Conservation (phyloP, 202 grass and related monocot species). For the Brachypodium distachyon region DNA sequence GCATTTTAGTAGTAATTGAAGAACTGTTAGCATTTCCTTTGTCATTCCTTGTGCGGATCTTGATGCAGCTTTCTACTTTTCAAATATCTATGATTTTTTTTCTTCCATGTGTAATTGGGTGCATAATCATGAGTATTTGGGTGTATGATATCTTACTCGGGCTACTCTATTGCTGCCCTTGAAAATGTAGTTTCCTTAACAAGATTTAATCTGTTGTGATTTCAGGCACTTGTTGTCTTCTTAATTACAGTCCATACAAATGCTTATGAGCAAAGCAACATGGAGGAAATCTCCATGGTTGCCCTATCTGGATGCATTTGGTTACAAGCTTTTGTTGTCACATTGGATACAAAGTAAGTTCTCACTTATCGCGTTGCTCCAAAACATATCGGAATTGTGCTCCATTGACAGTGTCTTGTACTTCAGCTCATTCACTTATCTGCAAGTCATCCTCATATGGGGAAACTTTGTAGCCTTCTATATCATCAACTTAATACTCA, state of each 20-base stretch:
- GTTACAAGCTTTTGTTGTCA: constrained; percentile 91
- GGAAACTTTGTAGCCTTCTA: constrained; percentile 85
- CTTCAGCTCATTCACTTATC: constrained; percentile 64
- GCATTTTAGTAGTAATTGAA: background rate
- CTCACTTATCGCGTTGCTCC: background rate
- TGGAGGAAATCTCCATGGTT: constrained; percentile 83
- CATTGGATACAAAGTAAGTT: constrained; percentile 73
- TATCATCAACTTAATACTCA: constrained; percentile 63
- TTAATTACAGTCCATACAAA: constrained; percentile 52
- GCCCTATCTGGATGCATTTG: constrained; percentile 88
- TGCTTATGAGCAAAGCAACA: constrained; percentile 69
- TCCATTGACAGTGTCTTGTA: constrained; percentile 4
- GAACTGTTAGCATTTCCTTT: background rate
- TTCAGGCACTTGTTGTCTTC: constrained; percentile 69
- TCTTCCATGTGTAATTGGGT: background rate
- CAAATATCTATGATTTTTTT: background rate
- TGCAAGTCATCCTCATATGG: constrained; percentile 72
- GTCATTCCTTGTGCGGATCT: background rate
- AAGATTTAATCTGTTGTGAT: background rate
- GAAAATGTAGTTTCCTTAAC: background rate
- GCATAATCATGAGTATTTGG: background rate
- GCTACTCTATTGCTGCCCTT: background rate
- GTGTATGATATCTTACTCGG: background rate
- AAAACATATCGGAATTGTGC: background rate
- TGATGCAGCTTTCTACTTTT: background rate